phyloP scores from a whole-genome alignment of 2,329 filamentous ascomycete genomes.

The Parascedosporium putredinis region DNA sequence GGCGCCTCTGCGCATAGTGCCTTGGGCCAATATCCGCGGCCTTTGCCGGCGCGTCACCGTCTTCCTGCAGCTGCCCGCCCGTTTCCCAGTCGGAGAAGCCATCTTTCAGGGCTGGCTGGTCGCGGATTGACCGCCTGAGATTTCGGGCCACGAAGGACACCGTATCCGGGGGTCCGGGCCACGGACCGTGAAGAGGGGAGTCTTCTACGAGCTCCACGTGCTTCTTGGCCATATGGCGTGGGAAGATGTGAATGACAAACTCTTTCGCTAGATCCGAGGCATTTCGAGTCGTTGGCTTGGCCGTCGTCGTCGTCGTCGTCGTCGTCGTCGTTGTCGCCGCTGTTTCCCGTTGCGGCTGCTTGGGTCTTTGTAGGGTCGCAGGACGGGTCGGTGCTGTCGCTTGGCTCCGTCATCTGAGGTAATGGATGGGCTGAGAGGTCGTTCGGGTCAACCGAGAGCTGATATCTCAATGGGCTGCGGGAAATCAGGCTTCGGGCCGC shows the following conservation, averaged over 20 bases:
- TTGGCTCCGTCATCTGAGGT: slow-evolving; percentile 17
- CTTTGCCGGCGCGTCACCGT: not conserved
- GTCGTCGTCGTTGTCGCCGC: too few species aligned
- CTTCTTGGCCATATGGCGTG: slow-evolving; percentile 24
- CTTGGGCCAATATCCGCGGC: slow-evolving; percentile 5
- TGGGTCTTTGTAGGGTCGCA: slow-evolving; percentile 19
- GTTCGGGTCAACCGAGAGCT: slow-evolving; percentile 19
- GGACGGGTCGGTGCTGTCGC: slow-evolving; percentile 13
- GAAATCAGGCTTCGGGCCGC: slow-evolving; percentile 29
- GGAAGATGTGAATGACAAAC: slow-evolving; percentile 32
- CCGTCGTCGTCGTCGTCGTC: not conserved
- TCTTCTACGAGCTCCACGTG: slow-evolving; percentile 26
- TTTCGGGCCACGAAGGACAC: slow-evolving; percentile 26
- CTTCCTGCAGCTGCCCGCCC: slow-evolving; percentile 15
- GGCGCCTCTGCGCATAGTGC: not conserved
- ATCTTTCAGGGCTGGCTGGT: slow-evolving; percentile 22
- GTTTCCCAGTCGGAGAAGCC: slow-evolving; percentile 35
- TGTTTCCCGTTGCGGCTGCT: too few species aligned
- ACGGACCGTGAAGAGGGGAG: slow-evolving; percentile 28
- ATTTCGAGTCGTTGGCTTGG: too few species aligned
- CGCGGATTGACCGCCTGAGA: slow-evolving; percentile 28
- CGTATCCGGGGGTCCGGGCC: slow-evolving; percentile 25
- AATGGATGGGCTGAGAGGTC: slow-evolving; percentile 5
- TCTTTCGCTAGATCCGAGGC: too few species aligned
- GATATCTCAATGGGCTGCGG: slow-evolving; percentile 37